Percentiles rank a stretch among this genome's conserved stretches.
These are phyloP conservation scores for Zasmidium angulare DNA, from an alignment of 2,329 filamentous ascomycete genomes.

Conservation along the genomic window DNA sequence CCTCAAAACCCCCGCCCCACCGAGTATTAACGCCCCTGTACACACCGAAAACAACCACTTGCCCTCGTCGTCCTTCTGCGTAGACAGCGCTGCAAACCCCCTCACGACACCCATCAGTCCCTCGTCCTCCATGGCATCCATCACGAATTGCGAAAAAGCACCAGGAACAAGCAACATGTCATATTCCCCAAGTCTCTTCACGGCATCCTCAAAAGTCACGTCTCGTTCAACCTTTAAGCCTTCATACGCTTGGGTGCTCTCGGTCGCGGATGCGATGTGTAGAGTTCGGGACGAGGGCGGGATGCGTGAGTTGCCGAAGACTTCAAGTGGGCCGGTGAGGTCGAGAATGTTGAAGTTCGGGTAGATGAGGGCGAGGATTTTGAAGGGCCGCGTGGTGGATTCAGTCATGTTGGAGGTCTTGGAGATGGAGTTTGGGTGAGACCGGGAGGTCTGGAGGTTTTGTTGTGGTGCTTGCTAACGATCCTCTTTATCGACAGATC, in stretches of 20 bases:
- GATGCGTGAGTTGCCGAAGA: constrained; percentile 14
- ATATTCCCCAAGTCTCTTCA: neutral
- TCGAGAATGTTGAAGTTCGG: constrained; percentile 17
- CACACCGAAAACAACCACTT: constrained; percentile 14
- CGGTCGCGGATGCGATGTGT: constrained; percentile 10
- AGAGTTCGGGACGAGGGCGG: neutral
- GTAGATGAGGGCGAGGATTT: constrained; percentile 14
- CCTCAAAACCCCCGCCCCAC: constrained; percentile 2
- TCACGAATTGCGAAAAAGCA: neutral
- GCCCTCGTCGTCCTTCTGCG: neutral
- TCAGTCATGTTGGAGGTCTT: too few relatives aligned
- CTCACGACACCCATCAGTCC: constrained; percentile 5
- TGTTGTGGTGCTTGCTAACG: too few relatives aligned
- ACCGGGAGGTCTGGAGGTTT: too few relatives aligned
- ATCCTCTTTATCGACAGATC: too few relatives aligned
- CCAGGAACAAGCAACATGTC: constrained; percentile 17
- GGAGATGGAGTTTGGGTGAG: too few relatives aligned
- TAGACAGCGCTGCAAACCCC: constrained; percentile 5
- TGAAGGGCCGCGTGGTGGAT: neutral
- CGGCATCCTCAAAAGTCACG: neutral
- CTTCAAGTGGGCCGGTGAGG: constrained; percentile 16
- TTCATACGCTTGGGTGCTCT: constrained; percentile 7
- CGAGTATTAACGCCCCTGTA: constrained; percentile 14
- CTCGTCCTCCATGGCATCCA: constrained; percentile 10
- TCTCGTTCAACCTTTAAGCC: constrained; percentile 10